Conservation (phyloP, 1,139 yeast species). For the Yamadazyma taylorii region DNA sequence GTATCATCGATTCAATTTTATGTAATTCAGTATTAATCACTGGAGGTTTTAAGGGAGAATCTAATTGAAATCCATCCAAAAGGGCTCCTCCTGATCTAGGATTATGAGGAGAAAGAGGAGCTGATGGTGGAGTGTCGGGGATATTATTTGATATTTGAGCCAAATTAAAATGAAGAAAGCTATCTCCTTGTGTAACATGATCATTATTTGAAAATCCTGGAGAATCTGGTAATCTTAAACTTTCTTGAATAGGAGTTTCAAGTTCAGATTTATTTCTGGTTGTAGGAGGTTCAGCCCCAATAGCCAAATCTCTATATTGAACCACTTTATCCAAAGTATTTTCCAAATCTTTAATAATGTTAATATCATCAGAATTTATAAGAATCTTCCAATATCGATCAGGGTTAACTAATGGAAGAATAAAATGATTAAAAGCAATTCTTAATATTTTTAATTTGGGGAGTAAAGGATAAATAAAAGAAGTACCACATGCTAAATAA, state of each 20-base stretch:
- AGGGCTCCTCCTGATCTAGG: constrained; percentile 8
- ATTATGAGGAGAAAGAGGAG: constrained; percentile 41
- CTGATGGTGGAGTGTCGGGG: constrained; percentile 51
- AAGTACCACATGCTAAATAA: constrained; percentile 61
- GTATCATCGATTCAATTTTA: constrained; percentile 5
- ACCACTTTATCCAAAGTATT: constrained; percentile 40
- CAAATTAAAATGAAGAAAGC: constrained; percentile 11
- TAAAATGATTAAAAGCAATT: constrained; percentile 51
- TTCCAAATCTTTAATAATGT: constrained; percentile 37
- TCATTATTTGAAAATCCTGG: neutral
- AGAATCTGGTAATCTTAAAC: constrained; percentile 2
- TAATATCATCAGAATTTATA: constrained; percentile 38
- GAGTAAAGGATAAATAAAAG: constrained; percentile 58
- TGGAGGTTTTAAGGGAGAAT: constrained; percentile 11
- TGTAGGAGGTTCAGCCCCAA: constrained; percentile 14
- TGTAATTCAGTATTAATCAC: constrained; percentile 12
- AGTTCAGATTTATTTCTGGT: neutral
- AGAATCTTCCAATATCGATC: constrained; percentile 70
- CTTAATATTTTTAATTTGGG: constrained; percentile 61
- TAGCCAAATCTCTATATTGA: constrained; percentile 42
- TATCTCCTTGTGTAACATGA: constrained; percentile 1
- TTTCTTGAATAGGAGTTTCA: neutral
- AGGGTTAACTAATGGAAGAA: constrained; percentile 68
- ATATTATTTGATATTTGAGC: constrained; percentile 23
- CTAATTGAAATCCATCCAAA: constrained; percentile 8